Conservation (phyloP, 768 basidiomycete genomes). For the Psilocybe subaeruginosa region DNA sequence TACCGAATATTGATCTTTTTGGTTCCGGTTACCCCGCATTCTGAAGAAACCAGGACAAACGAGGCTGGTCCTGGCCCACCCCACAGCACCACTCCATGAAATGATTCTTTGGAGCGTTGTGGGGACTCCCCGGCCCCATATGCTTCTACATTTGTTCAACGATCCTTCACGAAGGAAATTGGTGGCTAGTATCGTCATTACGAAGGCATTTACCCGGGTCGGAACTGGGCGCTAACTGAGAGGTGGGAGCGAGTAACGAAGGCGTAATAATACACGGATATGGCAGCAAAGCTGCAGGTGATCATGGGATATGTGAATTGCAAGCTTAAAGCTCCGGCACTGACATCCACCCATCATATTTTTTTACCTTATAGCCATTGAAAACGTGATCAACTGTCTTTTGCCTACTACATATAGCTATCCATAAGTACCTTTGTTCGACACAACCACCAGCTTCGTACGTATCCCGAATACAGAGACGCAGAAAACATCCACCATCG, state of each 20-base stretch:
- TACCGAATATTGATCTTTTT: too few species aligned
- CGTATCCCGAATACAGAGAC: neutral
- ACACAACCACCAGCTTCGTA: neutral
- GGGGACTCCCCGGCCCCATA: too few species aligned
- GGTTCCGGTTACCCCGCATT: too few species aligned
- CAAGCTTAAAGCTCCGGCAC: neutral
- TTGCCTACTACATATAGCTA: neutral
- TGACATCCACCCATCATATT: neutral
- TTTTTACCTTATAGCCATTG: neutral
- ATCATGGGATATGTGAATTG: neutral
- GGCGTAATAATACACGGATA: neutral
- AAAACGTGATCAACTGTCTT: neutral
- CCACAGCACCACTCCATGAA: too few species aligned
- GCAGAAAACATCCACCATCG: neutral
- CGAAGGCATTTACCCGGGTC: neutral
- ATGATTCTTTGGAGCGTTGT: too few species aligned
- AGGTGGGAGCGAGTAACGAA: neutral
- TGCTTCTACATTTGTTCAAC: too few species aligned
- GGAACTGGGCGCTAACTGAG: conserved; percentile 10
- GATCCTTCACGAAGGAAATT: too few species aligned
- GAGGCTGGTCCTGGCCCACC: too few species aligned
- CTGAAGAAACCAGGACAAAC: too few species aligned
- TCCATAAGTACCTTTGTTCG: neutral
- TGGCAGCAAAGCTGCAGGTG: neutral
- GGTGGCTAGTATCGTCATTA: neutral